Evolutionary conservation across 1,284 basidiomycete species (phyloP).

Genomic region (Ustilago shanxiensis): DNA sequence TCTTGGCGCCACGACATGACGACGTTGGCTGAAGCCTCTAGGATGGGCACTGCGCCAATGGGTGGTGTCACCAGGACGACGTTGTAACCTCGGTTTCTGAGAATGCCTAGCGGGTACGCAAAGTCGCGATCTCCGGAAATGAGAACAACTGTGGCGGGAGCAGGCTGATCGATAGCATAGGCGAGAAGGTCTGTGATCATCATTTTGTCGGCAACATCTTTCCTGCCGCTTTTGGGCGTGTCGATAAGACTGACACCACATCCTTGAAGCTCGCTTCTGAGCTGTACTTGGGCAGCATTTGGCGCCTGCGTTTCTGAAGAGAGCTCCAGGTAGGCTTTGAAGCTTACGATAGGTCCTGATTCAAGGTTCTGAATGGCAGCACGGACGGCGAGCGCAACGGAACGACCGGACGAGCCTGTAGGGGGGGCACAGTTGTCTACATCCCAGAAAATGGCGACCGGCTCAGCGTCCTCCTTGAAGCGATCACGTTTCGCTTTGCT

Average conservation of each 20-base stretch:
- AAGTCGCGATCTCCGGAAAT: conserved; percentile 66
- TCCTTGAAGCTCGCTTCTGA: conserved; percentile 64
- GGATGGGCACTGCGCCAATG: conserved; percentile 60
- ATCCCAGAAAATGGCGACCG: conserved; percentile 63
- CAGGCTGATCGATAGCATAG: conserved; percentile 61
- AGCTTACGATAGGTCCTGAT: conserved; percentile 55
- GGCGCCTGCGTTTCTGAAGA: conserved; percentile 49
- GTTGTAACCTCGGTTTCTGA: conserved; percentile 60
- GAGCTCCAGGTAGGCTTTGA: conserved; percentile 66
- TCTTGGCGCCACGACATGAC: conserved; percentile 64
- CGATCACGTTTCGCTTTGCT: conserved; percentile 32
- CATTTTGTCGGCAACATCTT: conserved; percentile 66
- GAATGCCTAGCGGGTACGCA: conserved; percentile 62
- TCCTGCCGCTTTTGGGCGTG: conserved; percentile 62
- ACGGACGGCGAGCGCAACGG: conserved; percentile 55
- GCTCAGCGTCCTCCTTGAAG: conserved; percentile 38
- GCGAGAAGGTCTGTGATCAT: conserved; percentile 65
- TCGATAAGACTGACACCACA: conserved; percentile 65
- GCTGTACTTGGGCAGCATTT: conserved; percentile 51
- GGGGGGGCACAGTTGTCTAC: conserved; percentile 65
- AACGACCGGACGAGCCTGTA: conserved; percentile 58
- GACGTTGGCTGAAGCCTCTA: conserved; percentile 60
- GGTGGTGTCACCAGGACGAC: conserved; percentile 62
- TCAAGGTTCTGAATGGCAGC: conserved; percentile 50
- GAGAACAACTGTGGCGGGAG: conserved; percentile 60